Evolutionary conservation across 75 land plant genomes (phyloP), one percentile per base, ranked within the genome.

Genomic region (Chamaecyparis obtusa): DNA sequence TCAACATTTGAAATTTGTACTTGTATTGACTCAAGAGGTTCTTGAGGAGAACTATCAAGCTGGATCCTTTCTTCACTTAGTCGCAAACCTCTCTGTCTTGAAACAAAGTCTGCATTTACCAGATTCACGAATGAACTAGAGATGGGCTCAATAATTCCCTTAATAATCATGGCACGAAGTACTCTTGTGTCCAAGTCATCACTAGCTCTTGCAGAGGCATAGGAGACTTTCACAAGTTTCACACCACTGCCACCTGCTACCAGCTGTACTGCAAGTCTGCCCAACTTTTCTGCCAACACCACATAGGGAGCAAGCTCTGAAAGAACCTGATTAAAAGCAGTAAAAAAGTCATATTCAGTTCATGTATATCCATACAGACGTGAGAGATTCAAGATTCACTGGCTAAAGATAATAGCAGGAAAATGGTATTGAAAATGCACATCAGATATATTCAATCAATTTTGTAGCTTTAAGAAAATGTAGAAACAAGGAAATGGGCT

Each of bases 141-240:
- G 83, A 95, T 94, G 7, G 99, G 99, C 87, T 97, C 99, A 24
- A 96, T 90, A 24, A 97, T 88, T 49, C 99, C 99, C 86, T 97
- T 96, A 21, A 89, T 94, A 84, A 96, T 89, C 99, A 97, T 97
- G 72, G 98, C 96, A 24, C 98, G 88, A 78, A 97, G 94, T 19
- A 97, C 90, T 72, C 98, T 92, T 4, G 98, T 96, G 90, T 96
- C 99, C 80, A 96, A 84, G 82, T 97, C 95, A 82, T 95, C 98
- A 46, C 90, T 91, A 60, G 84, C 89, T 3, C 99, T 89, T 11
- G 94, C 88, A 2, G 98, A 94, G 9, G 51, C 82, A 86, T 97
- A 96, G 21, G 89, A 88, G 35, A 97, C 93, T 87, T 94, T 95
- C 84, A 97, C 93, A 6, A 88, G 86, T 81, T 96, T 93, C 69